Evolutionary conservation across 176 grass and related monocot species (phyloP).

Genomic region (Poa pratensis): DNA sequence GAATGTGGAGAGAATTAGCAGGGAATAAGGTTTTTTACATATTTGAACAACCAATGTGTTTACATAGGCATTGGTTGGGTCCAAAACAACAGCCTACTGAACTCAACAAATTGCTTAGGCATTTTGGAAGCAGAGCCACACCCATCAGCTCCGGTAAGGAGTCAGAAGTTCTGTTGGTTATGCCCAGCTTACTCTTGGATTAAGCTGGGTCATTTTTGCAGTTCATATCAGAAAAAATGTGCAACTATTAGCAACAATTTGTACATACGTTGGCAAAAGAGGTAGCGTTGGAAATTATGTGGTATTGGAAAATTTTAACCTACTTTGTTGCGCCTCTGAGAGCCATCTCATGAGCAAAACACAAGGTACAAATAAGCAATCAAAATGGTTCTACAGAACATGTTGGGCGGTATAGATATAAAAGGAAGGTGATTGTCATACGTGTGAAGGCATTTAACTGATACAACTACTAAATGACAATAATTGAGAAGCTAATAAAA

Average conservation of each 20-base stretch:
- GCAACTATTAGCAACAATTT: neutral
- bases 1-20: neutral
- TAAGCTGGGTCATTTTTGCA: neutral
- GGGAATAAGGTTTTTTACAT: neutral
- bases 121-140: constrained; percentile 5
- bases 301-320: neutral
- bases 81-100: constrained; percentile 1
- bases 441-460: neutral
- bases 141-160: constrained; percentile 10
- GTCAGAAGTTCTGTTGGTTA: neutral
- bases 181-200: neutral
- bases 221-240: constrained; percentile 8
- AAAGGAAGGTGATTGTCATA: neutral
- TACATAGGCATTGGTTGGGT: neutral
- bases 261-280: neutral
- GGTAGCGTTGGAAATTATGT: neutral
- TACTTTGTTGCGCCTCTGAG: neutral
- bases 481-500: constrained; percentile 1
- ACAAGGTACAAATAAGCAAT: constrained; percentile 22
- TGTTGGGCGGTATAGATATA: neutral
- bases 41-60: constrained; percentile 20
- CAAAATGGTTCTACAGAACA: neutral
- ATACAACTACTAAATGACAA: neutral
- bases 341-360: neutral
- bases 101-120: constrained; percentile 4